Evolutionary conservation across 1,284 basidiomycete genomes (phyloP), one percentile per base, ranked within the genome.

Genomic region (Ustilago lituana): DNA sequence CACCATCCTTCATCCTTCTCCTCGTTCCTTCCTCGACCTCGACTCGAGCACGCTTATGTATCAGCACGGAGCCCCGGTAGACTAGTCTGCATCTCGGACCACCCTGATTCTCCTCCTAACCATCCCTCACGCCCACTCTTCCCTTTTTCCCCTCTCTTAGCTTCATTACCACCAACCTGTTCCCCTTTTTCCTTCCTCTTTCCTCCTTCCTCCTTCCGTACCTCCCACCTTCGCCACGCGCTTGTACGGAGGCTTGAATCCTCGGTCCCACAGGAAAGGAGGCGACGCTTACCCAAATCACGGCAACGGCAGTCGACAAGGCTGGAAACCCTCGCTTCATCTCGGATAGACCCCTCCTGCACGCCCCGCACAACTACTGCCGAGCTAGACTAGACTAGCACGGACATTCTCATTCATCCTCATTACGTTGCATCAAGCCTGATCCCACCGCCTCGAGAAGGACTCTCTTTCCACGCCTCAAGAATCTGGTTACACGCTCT

Each of bases 21-120:
- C n/a, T n/a, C 27, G 27, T 7, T 29, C 7, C 27, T 29, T 29
- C 24, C 39, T 43, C 24, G 23, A 36, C 39, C 49, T 23, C 14
- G 27, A 44, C 46, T 43, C 31, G 35, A 40, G 19, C 41, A 39
- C 26, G 57, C 57, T 57, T 57, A 44, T 49, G 47, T 27, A 48
- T 24, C 27, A 45, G 52, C 59, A 47, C 52, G 43, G 52, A 41
- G 47, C 47, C 41, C 59, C 59, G 22, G 40, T 47, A 27, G 36
- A 32, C 39, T 29, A 46, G 38, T 31, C 22, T 37, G 32, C 38
- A 19, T 23, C 50, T 24, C 26, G 33, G 20, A 26, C 23, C 33
- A 11, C 26, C 26, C 7, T 29, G 12, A 24, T 20, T n/a, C 19
- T 36, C 24, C 32, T 37, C 31, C 39, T 36, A 33, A 19, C 26